Conservation (phyloP, 768 basidiomycete genomes). For the Suillus occidentalis region DNA sequence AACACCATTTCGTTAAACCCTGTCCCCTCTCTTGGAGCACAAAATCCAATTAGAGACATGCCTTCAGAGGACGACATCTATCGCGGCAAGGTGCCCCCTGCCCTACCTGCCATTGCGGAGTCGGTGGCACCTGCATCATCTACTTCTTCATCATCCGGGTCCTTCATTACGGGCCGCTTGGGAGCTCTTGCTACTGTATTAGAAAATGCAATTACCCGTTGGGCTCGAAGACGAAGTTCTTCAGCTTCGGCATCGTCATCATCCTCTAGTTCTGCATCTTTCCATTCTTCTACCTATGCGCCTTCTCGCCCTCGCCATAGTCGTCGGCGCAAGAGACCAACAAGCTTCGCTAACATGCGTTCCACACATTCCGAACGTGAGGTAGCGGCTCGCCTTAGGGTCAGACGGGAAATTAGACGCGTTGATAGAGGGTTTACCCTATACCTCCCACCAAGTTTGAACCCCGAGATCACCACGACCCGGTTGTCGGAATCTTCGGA, state of each 20-base stretch:
- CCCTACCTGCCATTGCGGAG: conserved; percentile 28
- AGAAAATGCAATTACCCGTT: conserved; percentile 69
- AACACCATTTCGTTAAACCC: background rate
- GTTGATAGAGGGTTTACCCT: conserved; percentile 65
- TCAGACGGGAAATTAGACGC: conserved; percentile 58
- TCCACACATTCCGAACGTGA: conserved; percentile 57
- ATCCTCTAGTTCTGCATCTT: conserved; percentile 38
- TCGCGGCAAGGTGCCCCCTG: conserved; percentile 48
- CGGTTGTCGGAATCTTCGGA: conserved; percentile 7
- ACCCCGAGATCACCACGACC: conserved; percentile 2
- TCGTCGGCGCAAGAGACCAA: conserved; percentile 47
- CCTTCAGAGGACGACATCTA: conserved; percentile 54
- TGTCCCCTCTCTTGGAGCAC: background rate
- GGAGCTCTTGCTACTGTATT: conserved; percentile 61
- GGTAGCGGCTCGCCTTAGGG: conserved; percentile 60
- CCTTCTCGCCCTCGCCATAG: conserved; percentile 39
- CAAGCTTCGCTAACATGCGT: conserved; percentile 50
- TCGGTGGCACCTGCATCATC: conserved; percentile 28
- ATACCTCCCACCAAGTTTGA: conserved; percentile 50
- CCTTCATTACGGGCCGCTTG: conserved; percentile 38
- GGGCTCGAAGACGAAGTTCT: conserved; percentile 51
- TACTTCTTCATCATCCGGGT: conserved; percentile 36
- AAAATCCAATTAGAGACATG: conserved; percentile 7
- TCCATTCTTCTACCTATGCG: conserved; percentile 31
- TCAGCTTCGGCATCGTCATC: conserved; percentile 48